Evolutionary conservation across 2,329 filamentous ascomycete species (phyloP), one percentile per base, ranked within the genome.

Genomic region (Fusarium nygamai): DNA sequence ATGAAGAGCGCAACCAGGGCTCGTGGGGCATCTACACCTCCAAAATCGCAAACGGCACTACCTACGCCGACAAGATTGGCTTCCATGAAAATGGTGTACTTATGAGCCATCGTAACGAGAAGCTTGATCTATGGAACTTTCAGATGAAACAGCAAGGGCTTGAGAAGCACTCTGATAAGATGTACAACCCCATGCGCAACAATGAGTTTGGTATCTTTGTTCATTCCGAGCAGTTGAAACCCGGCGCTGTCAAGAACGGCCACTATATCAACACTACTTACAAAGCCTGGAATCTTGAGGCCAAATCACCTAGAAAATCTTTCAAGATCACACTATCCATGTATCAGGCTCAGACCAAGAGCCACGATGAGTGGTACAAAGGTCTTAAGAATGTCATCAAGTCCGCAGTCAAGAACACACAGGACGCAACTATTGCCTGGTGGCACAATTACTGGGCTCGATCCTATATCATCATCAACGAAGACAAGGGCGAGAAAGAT

Each of bases 181-280:
- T 67, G 61, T 67, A 66, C 4, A 67, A 67, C 3, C 48, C 64
- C 11, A 67, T 66, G 64, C 61, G 39, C 11, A 13, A 48, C 14
- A 66, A 67, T 29, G 48, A 66, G 8, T 67, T 67, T 38, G 64
- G 61, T 1, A 67, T 67, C 9, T 66, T 66, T 48, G 36, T 67
- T 2, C 64, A 66, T 16, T 67, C 64, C 2, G 64, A 67, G 4
- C 61, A 66, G 8, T 6, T 67, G 22, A 59, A 59, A 33, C 61
- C 61, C 0, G 41, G 48, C 1, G 29, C 3, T 1, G 6, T 67
- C 8, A 66, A 61, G 1, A 38, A 48, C 11, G 64, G 61, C 0
- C 61, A 67, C 16, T 67, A 67, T 10, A 14, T 59, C 41, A 67
- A 67, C 7, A 67, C 64, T 8, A 48, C 64, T 20, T 66, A 67